Conservation (phyloP, 2,329 filamentous ascomycete species). For the Ophiocordyceps camponoti-floridani region DNA sequence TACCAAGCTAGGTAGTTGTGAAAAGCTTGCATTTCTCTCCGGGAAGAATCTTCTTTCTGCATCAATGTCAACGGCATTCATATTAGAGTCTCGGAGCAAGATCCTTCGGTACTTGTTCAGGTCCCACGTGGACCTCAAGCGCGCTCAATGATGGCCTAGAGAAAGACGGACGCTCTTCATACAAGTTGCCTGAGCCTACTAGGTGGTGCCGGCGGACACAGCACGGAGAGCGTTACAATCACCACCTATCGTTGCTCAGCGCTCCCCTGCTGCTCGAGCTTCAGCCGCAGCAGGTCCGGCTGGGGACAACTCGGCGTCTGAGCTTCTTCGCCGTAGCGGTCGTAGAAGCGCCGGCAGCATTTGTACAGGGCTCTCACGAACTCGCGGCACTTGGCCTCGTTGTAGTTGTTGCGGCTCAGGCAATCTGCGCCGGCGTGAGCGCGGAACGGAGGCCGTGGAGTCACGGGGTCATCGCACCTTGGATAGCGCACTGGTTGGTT, state of each 20-base stretch:
- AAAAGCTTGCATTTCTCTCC: background rate
- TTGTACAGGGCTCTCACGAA: slow-evolving; percentile 78
- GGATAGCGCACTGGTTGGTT: slow-evolving; percentile 58
- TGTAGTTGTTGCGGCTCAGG: slow-evolving; percentile 65
- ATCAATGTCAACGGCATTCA: slow-evolving; percentile 73
- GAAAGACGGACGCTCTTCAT: slow-evolving; percentile 53
- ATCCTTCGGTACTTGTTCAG: slow-evolving; percentile 82
- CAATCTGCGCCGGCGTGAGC: slow-evolving; percentile 39
- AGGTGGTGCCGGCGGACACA: slow-evolving; percentile 21
- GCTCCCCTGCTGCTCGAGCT: slow-evolving; percentile 58
- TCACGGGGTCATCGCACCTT: slow-evolving; percentile 36
- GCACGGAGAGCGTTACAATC: slow-evolving; percentile 26
- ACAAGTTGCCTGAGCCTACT: slow-evolving; percentile 43
- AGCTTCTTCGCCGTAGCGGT: slow-evolving; percentile 57
- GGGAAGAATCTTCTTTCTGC: slow-evolving; percentile 16
- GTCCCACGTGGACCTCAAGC: slow-evolving; percentile 63
- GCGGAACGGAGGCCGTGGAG: background rate
- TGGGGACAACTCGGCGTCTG: slow-evolving; percentile 74
- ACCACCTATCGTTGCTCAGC: slow-evolving; percentile 5
- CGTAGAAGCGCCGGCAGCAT: slow-evolving; percentile 83
- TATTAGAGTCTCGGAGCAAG: slow-evolving; percentile 99
- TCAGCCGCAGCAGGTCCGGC: slow-evolving; percentile 58
- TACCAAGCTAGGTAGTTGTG: background rate
- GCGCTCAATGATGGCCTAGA: slow-evolving; percentile 98
- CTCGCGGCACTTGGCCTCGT: slow-evolving; percentile 65